phyloP scores from a whole-genome alignment of 306 rosid species.

The Cyclanthera cordifolia region DNA sequence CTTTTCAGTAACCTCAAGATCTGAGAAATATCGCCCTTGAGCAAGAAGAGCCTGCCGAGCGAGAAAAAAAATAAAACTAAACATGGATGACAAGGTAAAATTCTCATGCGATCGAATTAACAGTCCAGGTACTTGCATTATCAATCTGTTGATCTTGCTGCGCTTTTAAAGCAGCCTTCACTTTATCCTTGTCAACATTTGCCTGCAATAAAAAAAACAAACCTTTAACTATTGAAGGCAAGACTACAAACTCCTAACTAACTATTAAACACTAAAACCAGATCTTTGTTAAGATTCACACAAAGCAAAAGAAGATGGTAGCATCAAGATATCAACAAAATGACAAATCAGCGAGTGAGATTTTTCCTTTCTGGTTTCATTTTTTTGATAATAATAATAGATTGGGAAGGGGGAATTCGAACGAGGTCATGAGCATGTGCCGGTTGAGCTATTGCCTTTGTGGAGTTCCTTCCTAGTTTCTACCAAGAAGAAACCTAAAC shows the following conservation, averaged over 20 bases:
- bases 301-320: background rate
- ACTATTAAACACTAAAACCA: no score
- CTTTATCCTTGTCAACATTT: slow-evolving; percentile 77
- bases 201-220: slow-evolving; percentile 46
- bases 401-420: no score
- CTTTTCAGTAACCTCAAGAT: slow-evolving; percentile 92
- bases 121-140: slow-evolving; percentile 44
- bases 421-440: no score
- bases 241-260: background rate
- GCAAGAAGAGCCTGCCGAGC: slow-evolving; percentile 77
- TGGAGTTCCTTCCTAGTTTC: no score
- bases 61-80: background rate
- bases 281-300: background rate
- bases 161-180: slow-evolving; percentile 88
- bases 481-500: no score
- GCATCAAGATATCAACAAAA: background rate
- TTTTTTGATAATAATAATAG: no score
- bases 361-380: background rate
- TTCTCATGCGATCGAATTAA: background rate
- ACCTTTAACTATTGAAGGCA: background rate
- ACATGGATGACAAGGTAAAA: background rate
- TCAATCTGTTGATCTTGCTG: slow-evolving; percentile 85
- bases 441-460: no score
- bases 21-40: slow-evolving; percentile 91
- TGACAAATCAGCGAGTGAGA: background rate